These are phyloP conservation scores for Hypocreales sp. DNA, from an alignment of 2,329 filamentous ascomycete genomes.

Conservation along the genomic window DNA sequence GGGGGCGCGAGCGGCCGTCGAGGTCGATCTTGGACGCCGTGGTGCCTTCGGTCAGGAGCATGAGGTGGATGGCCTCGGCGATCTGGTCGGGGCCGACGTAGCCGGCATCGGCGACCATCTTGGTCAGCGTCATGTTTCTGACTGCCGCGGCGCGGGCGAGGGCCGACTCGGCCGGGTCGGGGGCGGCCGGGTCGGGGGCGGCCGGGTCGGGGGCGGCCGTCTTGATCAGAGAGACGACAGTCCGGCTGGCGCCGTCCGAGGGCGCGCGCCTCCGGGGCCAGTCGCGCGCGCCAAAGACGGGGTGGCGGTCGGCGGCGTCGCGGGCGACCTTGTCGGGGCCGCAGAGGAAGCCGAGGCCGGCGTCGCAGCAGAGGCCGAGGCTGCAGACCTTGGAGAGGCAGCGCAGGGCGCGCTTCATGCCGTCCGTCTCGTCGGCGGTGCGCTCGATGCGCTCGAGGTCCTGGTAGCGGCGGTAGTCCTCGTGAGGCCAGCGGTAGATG, in stretches of 20 bases:
- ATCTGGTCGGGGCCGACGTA: conserved; percentile 12
- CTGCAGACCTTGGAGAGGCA: conserved; percentile 40
- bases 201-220: conserved; percentile 11
- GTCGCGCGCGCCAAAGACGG: conserved; percentile 18
- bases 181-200: conserved; percentile 4
- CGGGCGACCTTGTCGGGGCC: conserved; percentile 42
- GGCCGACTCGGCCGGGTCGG: not conserved
- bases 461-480: conserved; percentile 41
- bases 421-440: conserved; percentile 45
- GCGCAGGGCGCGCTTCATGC: conserved; percentile 44
- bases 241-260: not conserved
- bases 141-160: conserved; percentile 11
- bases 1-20: conserved; percentile 12
- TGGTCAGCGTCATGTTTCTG: conserved; percentile 16
- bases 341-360: conserved; percentile 49
- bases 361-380: conserved; percentile 52
- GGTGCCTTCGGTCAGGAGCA: conserved; percentile 18
- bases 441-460: conserved; percentile 44
- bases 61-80: conserved; percentile 17
- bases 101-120: conserved; percentile 22
- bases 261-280: conserved; percentile 7
- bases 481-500: conserved; percentile 47
- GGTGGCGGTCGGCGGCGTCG: conserved; percentile 19
- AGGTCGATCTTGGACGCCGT: conserved; percentile 15
- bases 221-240: conserved; percentile 6